These are phyloP conservation scores for Alternaria viburni DNA, from an alignment of 2,329 filamentous ascomycete species.

Conservation along the genomic window DNA sequence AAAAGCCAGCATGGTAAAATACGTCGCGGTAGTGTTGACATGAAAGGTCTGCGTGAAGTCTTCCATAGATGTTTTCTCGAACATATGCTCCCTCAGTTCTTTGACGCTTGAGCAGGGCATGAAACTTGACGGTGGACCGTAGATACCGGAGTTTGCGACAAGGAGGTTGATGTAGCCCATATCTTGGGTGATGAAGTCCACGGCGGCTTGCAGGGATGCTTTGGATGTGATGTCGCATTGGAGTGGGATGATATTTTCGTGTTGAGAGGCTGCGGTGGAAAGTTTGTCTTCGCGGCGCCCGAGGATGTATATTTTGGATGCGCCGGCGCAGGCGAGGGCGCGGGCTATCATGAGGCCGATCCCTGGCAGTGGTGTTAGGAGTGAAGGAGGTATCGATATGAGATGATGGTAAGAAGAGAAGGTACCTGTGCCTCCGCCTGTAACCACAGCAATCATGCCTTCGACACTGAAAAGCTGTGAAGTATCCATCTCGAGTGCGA, in stretches of 20 bases:
- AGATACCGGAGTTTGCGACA: not conserved
- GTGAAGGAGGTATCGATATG: not conserved
- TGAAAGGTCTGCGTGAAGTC: constrained; percentile 34
- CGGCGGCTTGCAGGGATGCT: not conserved
- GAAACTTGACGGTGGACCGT: not conserved
- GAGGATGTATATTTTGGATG: not conserved
- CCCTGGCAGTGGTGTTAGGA: not conserved
- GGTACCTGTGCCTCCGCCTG: not conserved
- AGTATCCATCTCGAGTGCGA: not conserved
- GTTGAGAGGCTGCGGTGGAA: not conserved
- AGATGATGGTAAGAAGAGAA: not conserved
- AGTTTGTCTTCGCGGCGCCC: not conserved
- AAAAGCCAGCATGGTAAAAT: constrained; percentile 50
- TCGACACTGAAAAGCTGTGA: not conserved
- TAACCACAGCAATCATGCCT: not conserved
- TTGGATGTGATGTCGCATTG: not conserved
- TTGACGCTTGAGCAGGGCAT: not conserved
- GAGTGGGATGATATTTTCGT: not conserved
- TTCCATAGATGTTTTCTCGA: constrained; percentile 1
- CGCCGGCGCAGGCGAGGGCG: not conserved
- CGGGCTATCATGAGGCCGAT: not conserved
- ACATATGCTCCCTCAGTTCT: not conserved
- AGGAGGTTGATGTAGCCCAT: not conserved
- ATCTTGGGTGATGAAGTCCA: not conserved
- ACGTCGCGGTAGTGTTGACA: constrained; percentile 47